Conservation (phyloP, 495 filamentous ascomycete genomes). For the Hamigera avellanea region DNA sequence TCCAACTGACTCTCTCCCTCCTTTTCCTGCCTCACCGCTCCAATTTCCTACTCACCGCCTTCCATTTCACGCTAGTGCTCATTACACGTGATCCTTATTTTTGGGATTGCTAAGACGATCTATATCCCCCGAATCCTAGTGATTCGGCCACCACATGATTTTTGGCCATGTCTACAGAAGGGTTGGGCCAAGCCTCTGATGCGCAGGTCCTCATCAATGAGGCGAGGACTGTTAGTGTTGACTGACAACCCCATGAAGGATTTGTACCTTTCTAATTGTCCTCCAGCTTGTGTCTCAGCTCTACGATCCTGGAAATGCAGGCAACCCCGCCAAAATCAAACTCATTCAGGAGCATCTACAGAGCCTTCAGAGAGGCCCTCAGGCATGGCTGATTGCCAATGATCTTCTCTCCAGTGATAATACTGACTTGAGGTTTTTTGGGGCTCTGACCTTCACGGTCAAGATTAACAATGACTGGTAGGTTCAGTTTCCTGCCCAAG, state of each 20-base stretch:
- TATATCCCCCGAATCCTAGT: neutral
- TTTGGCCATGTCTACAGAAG: conserved; percentile 16
- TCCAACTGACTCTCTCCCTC: no score
- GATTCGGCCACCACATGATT: neutral
- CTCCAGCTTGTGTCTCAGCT: conserved; percentile 38
- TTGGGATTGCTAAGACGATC: neutral
- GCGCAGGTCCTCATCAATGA: conserved; percentile 16
- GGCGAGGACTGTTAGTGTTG: conserved; percentile 14
- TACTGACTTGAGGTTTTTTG: conserved; percentile 77
- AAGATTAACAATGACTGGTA: conserved; percentile 83
- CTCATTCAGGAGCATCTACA: conserved; percentile 69
- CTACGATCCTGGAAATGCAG: conserved; percentile 53
- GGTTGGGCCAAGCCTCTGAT: conserved; percentile 9
- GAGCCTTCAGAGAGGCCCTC: conserved; percentile 57
- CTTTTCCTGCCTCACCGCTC: neutral
- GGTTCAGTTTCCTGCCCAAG: conserved; percentile 1
- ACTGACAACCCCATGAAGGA: neutral
- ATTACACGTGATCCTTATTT: conserved; percentile 13
- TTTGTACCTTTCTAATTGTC: conserved; percentile 3
- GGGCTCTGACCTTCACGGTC: conserved; percentile 84
- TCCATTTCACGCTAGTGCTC: conserved; percentile 9
- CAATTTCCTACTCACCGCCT: neutral
- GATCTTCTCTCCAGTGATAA: conserved; percentile 51
- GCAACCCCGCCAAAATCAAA: conserved; percentile 40
- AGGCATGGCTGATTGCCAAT: conserved; percentile 80